Evolutionary conservation across 495 filamentous ascomycete genomes (phyloP), one percentile per base, ranked within the genome.

Genomic region (Pseudevernia furfuracea): DNA sequence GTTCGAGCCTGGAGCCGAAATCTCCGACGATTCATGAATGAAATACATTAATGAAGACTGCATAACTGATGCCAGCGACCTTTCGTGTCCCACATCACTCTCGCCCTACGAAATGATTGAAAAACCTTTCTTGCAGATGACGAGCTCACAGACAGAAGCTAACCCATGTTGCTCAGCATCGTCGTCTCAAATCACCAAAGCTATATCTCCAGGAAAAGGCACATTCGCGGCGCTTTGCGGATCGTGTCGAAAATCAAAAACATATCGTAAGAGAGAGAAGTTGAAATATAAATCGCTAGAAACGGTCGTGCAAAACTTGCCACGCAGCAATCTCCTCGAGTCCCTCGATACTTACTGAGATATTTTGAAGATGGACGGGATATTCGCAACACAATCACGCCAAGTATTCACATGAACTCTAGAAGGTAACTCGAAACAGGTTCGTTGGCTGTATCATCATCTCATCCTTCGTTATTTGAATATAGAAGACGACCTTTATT

Each of bases 371-470:
- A 17, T n/a, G 21, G 17, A 46, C 21, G 43, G 43, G 4, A 46
- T 46, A 1, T 46, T 46, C 3, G 43, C 43, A 17, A 46, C 4
- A 46, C 43, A n/a, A n/a, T n/a, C n/a, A n/a, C n/a, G n/a, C n/a
- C n/a, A n/a, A n/a, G n/a, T n/a, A n/a, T n/a, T n/a, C n/a, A n/a
- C n/a, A n/a, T n/a, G n/a, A n/a, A n/a, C n/a, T n/a, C n/a, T n/a
- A n/a, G n/a, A 64, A 64, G 52, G 61, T 64, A 64, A 32, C 53
- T 64, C 61, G 36, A 53, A 64, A 56, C 52, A 64, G 58, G 53
- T 44, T 25, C 49, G 53, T 64, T 36, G 61, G 46, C 36, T 65
- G 30, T 56, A 65, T 23, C 14, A 59, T 59, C 39, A 65, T 59
- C 62, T 65, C 55, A 65, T 65, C 12, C 55, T 65, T 23, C 62